Evolutionary conservation across 352 stramenopile genomes (phyloP), one percentile per base, ranked within the genome.

Genomic region (Peronosclerospora sorghi): DNA sequence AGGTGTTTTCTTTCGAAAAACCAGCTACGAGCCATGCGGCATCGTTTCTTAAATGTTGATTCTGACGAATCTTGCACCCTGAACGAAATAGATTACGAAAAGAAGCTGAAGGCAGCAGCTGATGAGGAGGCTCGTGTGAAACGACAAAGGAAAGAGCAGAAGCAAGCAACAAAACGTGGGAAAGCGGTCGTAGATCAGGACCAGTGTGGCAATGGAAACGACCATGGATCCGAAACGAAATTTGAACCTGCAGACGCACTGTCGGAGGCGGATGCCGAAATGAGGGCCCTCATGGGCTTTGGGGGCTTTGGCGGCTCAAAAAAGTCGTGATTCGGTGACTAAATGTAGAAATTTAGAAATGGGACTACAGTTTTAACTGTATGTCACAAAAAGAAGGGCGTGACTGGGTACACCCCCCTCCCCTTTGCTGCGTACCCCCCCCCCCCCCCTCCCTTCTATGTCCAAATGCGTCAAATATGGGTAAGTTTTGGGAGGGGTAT

Each of bases 261-360:
- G 47, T 30, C 47, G 26, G 42, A 54, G 3, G 41, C 59, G 19
- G 80, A 95, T 19, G 73, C 74, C 4, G 79, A 75, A 24, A 94
- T 96, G 81, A 90, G 89, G 75, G 79, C 83, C 14, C 83, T 95
- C 73, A 96, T 96, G 86, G 85, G 85, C 21, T 95, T 96, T 42
- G 68, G 65, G 1, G 80, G 82, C 29, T 96, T 96, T 45, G 70
- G 76, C 18, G 68, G 76, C 24, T 86, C 76, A 7, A 94, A 89
- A 30, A 83, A 84, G 47, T 48, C 42, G 17, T 66, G 13, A 32
- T 12, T 9, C n/a, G n/a, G n/a, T 17, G 5, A 10, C 10, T 10
- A 18, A 2, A 18, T 14, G 10, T 9, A 17, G 3, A 41, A 3
- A 35, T 19, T 35, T 19, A 34, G 9, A 30, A 30, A 10, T 10